These are phyloP conservation scores for Hypocreales sp. DNA, from an alignment of 2,329 filamentous ascomycete species.

Conservation along the genomic window DNA sequence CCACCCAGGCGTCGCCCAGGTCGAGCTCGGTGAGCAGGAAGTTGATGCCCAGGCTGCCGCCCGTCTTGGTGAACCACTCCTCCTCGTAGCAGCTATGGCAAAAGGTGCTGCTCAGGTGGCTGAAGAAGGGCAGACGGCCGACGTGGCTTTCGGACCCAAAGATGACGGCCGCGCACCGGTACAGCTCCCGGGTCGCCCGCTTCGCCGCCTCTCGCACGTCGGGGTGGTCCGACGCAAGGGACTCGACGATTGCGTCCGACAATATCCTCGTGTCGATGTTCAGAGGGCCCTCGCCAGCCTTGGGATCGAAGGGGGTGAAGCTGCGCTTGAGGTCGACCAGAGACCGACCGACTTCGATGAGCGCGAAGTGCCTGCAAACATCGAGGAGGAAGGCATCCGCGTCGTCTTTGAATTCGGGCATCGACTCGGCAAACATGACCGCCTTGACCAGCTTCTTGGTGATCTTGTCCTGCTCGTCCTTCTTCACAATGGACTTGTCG, in stretches of 20 bases:
- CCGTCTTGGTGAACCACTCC: slow-evolving; percentile 97
- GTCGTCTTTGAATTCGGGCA: slow-evolving; percentile 65
- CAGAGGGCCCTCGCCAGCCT: slow-evolving; percentile 72
- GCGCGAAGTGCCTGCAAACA: slow-evolving; percentile 76
- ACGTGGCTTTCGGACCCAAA: slow-evolving; percentile 62
- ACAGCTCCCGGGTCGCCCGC: slow-evolving; percentile 60
- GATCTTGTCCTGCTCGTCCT: slow-evolving; percentile 65
- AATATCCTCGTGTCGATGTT: slow-evolving; percentile 77
- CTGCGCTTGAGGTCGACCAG: slow-evolving; percentile 66
- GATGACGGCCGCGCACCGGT: slow-evolving; percentile 60
- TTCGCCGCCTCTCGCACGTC: slow-evolving; percentile 74
- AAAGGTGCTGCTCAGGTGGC: slow-evolving; percentile 66
- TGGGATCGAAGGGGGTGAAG: slow-evolving; percentile 67
- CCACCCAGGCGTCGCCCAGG: slow-evolving; percentile 71
- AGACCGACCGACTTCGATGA: slow-evolving; percentile 79
- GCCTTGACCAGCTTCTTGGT: slow-evolving; percentile 83
- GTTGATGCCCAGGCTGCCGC: slow-evolving; percentile 79
- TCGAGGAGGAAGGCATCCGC: slow-evolving; percentile 64
- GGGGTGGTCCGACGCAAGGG: slow-evolving; percentile 68
- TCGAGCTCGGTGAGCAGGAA: slow-evolving; percentile 74
- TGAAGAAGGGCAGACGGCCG: slow-evolving; percentile 70
- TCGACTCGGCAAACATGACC: slow-evolving; percentile 67
- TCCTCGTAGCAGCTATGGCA: slow-evolving; percentile 94
- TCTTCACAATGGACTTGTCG: slow-evolving; percentile 74
- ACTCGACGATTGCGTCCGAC: slow-evolving; percentile 81